phyloP scores from a whole-genome alignment of 2,329 filamentous ascomycete genomes.

The Stylonectria norvegica region DNA sequence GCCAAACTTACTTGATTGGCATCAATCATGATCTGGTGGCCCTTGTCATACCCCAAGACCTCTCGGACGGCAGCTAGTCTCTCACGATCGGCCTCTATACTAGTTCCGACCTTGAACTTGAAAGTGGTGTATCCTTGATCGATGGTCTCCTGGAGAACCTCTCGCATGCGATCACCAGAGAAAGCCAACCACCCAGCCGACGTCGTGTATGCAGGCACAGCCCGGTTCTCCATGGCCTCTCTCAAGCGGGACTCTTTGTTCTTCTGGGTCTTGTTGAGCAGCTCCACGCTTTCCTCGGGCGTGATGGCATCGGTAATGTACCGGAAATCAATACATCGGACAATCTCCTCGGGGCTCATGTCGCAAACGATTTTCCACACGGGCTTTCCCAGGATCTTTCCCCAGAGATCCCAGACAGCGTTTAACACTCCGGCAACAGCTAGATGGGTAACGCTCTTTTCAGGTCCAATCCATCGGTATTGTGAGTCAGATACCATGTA shows the following conservation, averaged over 20 bases:
- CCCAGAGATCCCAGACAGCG: slow-evolving; percentile 94
- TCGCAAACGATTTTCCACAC: slow-evolving; percentile 89
- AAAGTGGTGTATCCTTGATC: slow-evolving; percentile 77
- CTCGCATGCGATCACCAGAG: slow-evolving; percentile 80
- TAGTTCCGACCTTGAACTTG: slow-evolving; percentile 83
- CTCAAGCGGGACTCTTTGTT: slow-evolving; percentile 68
- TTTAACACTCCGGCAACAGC: slow-evolving; percentile 86
- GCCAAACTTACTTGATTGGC: slow-evolving; percentile 66
- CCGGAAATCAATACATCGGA: slow-evolving; percentile 85
- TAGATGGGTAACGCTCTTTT: slow-evolving; percentile 91
- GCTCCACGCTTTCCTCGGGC: slow-evolving; percentile 71
- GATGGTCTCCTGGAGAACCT: slow-evolving; percentile 71
- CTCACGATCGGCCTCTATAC: slow-evolving; percentile 66
- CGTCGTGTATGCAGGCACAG: slow-evolving; percentile 88
- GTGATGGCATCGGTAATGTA: slow-evolving; percentile 95
- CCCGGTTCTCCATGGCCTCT: slow-evolving; percentile 69
- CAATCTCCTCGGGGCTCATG: slow-evolving; percentile 84
- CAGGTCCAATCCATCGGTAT: slow-evolving; percentile 88
- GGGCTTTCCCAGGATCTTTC: slow-evolving; percentile 78
- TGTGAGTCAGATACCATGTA: slow-evolving; percentile 86
- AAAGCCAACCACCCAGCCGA: slow-evolving; percentile 91
- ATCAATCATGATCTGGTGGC: slow-evolving; percentile 87
- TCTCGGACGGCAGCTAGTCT: slow-evolving; percentile 71
- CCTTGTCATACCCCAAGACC: slow-evolving; percentile 76
- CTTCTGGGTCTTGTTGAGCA: slow-evolving; percentile 63